Evolutionary conservation across 805 yeast species (phyloP), one percentile per base, ranked within the genome.

Genomic region (Zygoascus tannicola): DNA sequence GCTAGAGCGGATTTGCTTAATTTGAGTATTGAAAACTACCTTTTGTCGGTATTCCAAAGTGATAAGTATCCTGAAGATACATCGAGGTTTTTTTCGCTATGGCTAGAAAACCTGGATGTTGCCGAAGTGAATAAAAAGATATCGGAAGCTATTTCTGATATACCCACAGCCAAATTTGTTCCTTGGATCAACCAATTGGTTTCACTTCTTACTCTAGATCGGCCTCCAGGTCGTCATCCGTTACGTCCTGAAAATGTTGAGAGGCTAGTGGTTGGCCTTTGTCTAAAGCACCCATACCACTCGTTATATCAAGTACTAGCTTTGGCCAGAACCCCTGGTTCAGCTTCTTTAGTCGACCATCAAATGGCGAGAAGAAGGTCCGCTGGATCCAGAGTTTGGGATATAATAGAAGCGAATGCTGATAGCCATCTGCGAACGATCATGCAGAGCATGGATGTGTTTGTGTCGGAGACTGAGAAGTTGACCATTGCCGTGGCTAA

Each of bases 171-270:
- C 55, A 80, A 80, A 52, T 74, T 86, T 43, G 68, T 85, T 4
- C 75, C 86, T 0, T 88, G 97, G 95, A 68, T 80, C 32, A 80
- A 81, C 47, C 97, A 88, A 57, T 68, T 88, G 37, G 69, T 84
- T 2, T 85, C 97, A 0, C 68, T 92, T 44, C 56, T 88, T 14
- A 63, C 75, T 1, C 60, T 26, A 4, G 22, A 26, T 15, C 16
- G 16, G 16, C 15, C 33, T 18, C 16, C 22, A 23, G 18, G 20
- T 14, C 30, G 30, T 26, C 7, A 26, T 26, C 82, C 75, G 7
- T 43, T 51, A 0, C 57, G 70, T 1, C 95, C 85, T 54, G 56
- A 48, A 2, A 55, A 72, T 1, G 59, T 87, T 19, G 70, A 71
- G 30, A 51, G 57, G 1, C 58, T 84, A 14, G 60, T 85, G 30